A percentile compares a stretch with the other conserved stretches of the same genome.
Conservation (phyloP, 371 early-diverging fungal species). For the Syncephalastrum sp. region DNA sequence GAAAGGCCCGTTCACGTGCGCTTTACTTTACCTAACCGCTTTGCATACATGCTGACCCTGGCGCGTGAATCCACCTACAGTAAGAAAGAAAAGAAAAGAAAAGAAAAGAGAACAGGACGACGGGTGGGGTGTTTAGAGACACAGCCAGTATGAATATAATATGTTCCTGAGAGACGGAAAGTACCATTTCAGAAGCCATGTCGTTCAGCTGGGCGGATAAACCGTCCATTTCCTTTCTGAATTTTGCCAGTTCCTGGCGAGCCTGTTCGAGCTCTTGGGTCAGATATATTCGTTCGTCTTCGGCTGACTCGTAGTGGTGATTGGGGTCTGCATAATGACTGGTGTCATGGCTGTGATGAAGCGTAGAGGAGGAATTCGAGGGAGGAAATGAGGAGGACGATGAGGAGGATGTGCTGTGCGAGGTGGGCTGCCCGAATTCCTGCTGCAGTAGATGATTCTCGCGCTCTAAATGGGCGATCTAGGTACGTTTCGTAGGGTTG, state of each 20-base stretch:
- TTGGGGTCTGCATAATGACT: not conserved
- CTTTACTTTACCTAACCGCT: slow-evolving; percentile 40
- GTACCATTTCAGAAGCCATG: slow-evolving; percentile 65
- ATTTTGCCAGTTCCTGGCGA: slow-evolving; percentile 53
- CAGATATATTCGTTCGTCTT: slow-evolving; percentile 48
- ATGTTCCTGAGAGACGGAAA: not conserved
- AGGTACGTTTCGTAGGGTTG: not conserved
- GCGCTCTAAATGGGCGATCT: slow-evolving; percentile 56
- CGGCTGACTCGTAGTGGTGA: slow-evolving; percentile 7
- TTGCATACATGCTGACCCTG: slow-evolving; percentile 62
- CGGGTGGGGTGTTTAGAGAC: too few species aligned
- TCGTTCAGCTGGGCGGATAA: slow-evolving; percentile 63
- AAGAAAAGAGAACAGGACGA: not conserved
- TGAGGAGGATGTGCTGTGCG: not conserved
- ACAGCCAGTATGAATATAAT: not conserved
- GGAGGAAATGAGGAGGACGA: slow-evolving; percentile 10
- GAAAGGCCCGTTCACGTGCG: not conserved
- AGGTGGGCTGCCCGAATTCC: slow-evolving; percentile 28
- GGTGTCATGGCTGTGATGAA: slow-evolving; percentile 7
- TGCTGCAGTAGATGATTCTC: slow-evolving; percentile 55
- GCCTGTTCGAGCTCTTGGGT: slow-evolving; percentile 62
- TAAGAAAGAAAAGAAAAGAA: too few species aligned
- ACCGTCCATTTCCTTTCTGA: slow-evolving; percentile 64
- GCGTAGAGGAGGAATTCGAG: slow-evolving; percentile 2
- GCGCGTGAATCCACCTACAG: slow-evolving; percentile 50